These are phyloP conservation scores for Ophiostoma himal-ulmi DNA, from an alignment of 2,329 filamentous ascomycete genomes.

Conservation along the genomic window DNA sequence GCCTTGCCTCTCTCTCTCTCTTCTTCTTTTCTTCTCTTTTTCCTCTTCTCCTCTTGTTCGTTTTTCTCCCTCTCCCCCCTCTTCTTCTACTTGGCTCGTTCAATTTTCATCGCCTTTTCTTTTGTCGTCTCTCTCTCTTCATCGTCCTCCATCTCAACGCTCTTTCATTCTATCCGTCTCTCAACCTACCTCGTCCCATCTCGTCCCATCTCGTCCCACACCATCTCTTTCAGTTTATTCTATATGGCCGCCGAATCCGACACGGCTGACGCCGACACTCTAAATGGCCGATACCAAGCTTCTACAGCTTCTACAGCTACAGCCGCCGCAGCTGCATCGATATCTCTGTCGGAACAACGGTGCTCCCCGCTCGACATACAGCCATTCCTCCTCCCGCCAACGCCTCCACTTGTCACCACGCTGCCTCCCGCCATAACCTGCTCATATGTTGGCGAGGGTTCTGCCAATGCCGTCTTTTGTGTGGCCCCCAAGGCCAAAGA, in stretches of 20 bases:
- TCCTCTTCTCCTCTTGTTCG: background rate
- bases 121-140: background rate
- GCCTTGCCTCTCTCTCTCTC: slow-evolving; percentile 16
- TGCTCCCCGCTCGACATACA: background rate
- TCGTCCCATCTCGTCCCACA: background rate
- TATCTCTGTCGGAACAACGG: slow-evolving; percentile 5
- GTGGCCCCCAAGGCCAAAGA: slow-evolving; percentile 5
- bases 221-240: background rate
- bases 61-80: background rate
- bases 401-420: slow-evolving; percentile 21
- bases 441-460: slow-evolving; percentile 55
- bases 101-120: background rate
- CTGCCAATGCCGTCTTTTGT: slow-evolving; percentile 67
- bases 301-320: background rate
- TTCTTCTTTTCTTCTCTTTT: background rate
- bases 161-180: background rate
- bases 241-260: slow-evolving; percentile 24
- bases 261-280: slow-evolving; percentile 16
- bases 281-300: slow-evolving; percentile 17
- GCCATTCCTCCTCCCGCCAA: background rate
- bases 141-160: background rate
- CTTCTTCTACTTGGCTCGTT: background rate
- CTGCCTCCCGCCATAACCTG: slow-evolving; percentile 31
- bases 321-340: background rate
- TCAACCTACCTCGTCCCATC: background rate